These are phyloP conservation scores for Fistulinella staudtii DNA, from an alignment of 1,284 basidiomycete genomes.

Conservation along the genomic window DNA sequence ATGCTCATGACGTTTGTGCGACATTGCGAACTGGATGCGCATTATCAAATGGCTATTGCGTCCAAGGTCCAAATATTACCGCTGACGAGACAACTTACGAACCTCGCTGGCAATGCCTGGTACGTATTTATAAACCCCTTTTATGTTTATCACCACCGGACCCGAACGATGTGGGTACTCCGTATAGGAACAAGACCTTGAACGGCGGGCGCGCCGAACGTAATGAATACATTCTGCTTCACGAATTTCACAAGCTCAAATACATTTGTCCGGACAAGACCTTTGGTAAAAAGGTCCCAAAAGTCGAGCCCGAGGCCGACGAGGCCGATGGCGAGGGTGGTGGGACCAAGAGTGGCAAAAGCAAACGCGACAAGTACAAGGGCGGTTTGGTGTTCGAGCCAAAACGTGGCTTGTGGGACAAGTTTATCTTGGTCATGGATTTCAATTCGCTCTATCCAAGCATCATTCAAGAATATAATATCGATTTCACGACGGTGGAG, in stretches of 20 bases:
- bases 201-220: slow-evolving; percentile 96
- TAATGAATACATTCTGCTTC: slow-evolving; percentile 98
- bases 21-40: slow-evolving; percentile 92
- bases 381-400: slow-evolving; percentile 98
- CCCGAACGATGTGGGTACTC: too few relatives aligned
- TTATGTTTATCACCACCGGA: too few relatives aligned
- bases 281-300: slow-evolving; percentile 68
- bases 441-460: slow-evolving; percentile 99
- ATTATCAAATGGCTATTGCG: slow-evolving; percentile 94
- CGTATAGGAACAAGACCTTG: slow-evolving; percentile 83
- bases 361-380: slow-evolving; percentile 94
- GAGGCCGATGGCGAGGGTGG: slow-evolving; percentile 63
- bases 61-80: slow-evolving; percentile 87
- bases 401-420: slow-evolving; percentile 95
- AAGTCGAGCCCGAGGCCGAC: slow-evolving; percentile 37
- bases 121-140: too few relatives aligned
- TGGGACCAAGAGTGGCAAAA: slow-evolving; percentile 51
- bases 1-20: slow-evolving; percentile 84
- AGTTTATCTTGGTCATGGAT: slow-evolving; percentile 98
- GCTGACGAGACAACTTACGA: slow-evolving; percentile 91
- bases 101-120: slow-evolving; percentile 98
- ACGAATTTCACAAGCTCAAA: slow-evolving; percentile 96
- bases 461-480: slow-evolving; percentile 99
- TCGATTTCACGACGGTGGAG: slow-evolving; percentile 97
- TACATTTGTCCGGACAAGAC: slow-evolving; percentile 96